Evolutionary conservation across 2,329 filamentous ascomycete species (phyloP).

Genomic region (Phyllosticta citrichinensis): DNA sequence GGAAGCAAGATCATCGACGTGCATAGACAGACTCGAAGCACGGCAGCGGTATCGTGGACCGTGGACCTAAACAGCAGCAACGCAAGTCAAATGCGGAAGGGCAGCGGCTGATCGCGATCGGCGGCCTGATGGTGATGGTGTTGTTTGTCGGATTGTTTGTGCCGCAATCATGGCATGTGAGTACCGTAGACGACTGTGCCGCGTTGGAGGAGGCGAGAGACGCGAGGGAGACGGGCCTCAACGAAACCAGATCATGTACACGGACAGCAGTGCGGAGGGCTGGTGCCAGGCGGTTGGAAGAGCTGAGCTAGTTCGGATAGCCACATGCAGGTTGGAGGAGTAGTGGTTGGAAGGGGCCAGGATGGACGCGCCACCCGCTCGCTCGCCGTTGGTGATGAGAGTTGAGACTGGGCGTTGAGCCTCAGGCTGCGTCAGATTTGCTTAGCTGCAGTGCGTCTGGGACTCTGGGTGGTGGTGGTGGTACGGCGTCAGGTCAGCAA

Average conservation of each 20-base stretch:
- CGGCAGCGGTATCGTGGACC: too few species aligned
- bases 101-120: not conserved
- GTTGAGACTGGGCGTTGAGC: too few species aligned
- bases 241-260: not conserved
- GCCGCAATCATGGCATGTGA: too few species aligned
- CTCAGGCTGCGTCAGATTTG: too few species aligned
- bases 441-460: too few species aligned
- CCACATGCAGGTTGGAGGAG: not conserved
- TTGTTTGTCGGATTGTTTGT: too few species aligned
- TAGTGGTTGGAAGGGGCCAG: too few species aligned
- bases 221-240: not conserved
- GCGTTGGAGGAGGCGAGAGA: not conserved
- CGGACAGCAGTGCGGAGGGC: not conserved
- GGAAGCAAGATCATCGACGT: not conserved
- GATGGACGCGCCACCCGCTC: too few species aligned
- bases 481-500: too few species aligned
- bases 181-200: not conserved
- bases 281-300: not conserved
- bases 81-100: not conserved
- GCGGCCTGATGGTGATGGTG: too few species aligned
- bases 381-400: too few species aligned
- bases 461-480: too few species aligned
- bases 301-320: not conserved
- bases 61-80: not conserved
- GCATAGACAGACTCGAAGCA: not conserved